phyloP scores from a whole-genome alignment of 345 rosid genomes.

The Clarkia xantiana region DNA sequence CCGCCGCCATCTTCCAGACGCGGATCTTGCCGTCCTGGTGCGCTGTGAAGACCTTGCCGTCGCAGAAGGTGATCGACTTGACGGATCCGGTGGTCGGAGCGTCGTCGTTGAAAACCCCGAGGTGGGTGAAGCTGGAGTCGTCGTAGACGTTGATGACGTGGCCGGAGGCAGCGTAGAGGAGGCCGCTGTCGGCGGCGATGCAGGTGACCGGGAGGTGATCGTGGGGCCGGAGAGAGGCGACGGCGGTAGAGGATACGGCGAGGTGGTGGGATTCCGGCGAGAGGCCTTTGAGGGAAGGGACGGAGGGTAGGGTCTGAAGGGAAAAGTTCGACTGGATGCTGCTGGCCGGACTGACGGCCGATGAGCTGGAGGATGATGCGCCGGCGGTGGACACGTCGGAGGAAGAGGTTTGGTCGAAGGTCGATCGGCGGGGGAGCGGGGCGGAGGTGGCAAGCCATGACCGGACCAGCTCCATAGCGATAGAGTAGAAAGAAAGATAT shows the following conservation, averaged over 20 bases:
- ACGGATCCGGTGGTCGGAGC: constrained; percentile 54
- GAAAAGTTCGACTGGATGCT: constrained; percentile 60
- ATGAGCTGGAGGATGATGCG: constrained; percentile 14
- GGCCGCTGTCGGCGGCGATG: constrained; percentile 39
- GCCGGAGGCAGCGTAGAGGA: constrained; percentile 49
- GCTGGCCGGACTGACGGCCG: constrained; percentile 16
- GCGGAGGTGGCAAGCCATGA: constrained; percentile 25
- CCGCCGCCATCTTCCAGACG: constrained; percentile 46
- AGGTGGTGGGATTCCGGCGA: constrained; percentile 22
- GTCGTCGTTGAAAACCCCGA: constrained; percentile 31
- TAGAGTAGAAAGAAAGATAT: background rate
- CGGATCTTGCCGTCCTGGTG: constrained; percentile 87
- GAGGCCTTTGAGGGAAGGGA: constrained; percentile 54
- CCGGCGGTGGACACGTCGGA: constrained; percentile 9
- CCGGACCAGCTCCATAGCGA: constrained; percentile 25
- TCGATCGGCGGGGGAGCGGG: constrained; percentile 5
- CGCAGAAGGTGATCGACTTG: constrained; percentile 42
- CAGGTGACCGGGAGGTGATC: constrained; percentile 38
- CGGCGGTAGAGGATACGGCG: constrained; percentile 24
- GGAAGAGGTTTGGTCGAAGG: constrained; percentile 12
- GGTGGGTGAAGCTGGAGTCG: constrained; percentile 19
- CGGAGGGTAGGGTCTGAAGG: constrained; percentile 63
- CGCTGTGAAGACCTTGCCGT: constrained; percentile 44
- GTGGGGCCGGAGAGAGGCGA: constrained; percentile 26
- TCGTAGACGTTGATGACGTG: constrained; percentile 64